Conservation (phyloP, 2,329 filamentous ascomycete species). For the Penicillium sp. region DNA sequence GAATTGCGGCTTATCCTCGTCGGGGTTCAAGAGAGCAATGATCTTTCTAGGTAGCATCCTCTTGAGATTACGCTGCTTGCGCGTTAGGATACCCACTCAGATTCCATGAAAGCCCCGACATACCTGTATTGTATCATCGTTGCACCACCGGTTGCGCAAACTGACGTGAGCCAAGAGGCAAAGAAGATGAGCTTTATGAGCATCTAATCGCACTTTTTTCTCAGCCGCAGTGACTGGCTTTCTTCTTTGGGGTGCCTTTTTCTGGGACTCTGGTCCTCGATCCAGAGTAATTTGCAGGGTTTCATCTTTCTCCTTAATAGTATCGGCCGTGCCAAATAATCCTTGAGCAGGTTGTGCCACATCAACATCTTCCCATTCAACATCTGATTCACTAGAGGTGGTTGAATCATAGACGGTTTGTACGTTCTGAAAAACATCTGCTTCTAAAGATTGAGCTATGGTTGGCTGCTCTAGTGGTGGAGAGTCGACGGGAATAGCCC, state of each 20-base stretch:
- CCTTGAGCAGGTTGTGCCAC: conserved; percentile 41
- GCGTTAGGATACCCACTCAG: conserved; percentile 13
- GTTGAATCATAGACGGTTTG: conserved; percentile 43
- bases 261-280: conserved; percentile 31
- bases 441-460: conserved; percentile 12
- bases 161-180: conserved; percentile 79
- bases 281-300: conserved; percentile 46
- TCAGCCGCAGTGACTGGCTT: conserved; percentile 61
- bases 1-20: conserved; percentile 70
- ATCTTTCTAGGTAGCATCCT: conserved; percentile 68
- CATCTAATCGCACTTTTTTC: conserved; percentile 65
- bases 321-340: conserved; percentile 25
- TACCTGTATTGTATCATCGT: conserved; percentile 70
- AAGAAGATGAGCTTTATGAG: conserved; percentile 86
- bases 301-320: conserved; percentile 26
- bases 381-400: conserved; percentile 62
- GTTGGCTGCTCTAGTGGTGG: conserved; percentile 18
- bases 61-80: conserved; percentile 54
- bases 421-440: conserved; percentile 21
- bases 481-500: conserved; percentile 14
- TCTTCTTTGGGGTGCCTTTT: conserved; percentile 42
- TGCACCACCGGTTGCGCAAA: conserved; percentile 86
- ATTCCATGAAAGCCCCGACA: conserved; percentile 3
- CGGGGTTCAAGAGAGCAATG: conserved; percentile 69
- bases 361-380: conserved; percentile 67